Evolutionary conservation across 2,329 filamentous ascomycete species (phyloP).

Genomic region (Fusarium nanum): DNA sequence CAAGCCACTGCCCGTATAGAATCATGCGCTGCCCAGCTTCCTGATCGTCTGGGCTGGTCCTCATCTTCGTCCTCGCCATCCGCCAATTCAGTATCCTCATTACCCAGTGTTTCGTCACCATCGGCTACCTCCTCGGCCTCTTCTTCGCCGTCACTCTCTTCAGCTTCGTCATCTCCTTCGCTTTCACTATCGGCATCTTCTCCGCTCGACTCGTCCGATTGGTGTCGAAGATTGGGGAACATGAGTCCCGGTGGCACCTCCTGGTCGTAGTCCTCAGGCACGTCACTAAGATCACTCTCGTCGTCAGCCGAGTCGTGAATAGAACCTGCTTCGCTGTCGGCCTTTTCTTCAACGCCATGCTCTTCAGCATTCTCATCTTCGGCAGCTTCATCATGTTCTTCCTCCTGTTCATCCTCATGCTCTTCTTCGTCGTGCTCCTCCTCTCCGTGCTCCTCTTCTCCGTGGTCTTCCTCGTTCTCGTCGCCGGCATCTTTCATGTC

Average conservation of each 20-base stretch:
- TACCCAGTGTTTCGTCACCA: constrained; percentile 31
- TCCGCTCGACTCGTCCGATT: constrained; percentile 49
- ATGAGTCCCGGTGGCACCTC: constrained; percentile 65
- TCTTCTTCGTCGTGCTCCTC: constrained; percentile 42
- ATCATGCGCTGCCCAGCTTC: constrained; percentile 17
- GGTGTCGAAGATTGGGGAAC: constrained; percentile 61
- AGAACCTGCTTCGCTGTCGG: constrained; percentile 59
- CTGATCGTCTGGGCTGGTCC: constrained; percentile 5
- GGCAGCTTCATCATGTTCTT: constrained; percentile 43
- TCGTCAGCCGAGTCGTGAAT: constrained; percentile 74
- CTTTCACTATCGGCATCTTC: constrained; percentile 53
- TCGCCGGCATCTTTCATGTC: constrained; percentile 59
- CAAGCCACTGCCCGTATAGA: constrained; percentile 16
- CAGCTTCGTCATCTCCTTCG: constrained; percentile 48
- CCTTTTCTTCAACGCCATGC: constrained; percentile 52
- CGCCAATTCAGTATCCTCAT: constrained; percentile 33
- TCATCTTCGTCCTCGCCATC: constrained; percentile 33
- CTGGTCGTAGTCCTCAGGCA: constrained; percentile 68
- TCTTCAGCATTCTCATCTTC: constrained; percentile 50
- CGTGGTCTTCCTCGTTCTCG: constrained; percentile 48
- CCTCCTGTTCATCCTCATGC: constrained; percentile 46
- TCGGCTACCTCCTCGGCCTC: constrained; percentile 35
- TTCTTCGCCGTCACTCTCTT: constrained; percentile 38
- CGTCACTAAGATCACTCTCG: constrained; percentile 76
- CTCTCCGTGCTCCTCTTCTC: constrained; percentile 36